Base-by-base conservation (phyloP, 2,329 filamentous ascomycete genomes). In the Epichloe typhina region DNA sequence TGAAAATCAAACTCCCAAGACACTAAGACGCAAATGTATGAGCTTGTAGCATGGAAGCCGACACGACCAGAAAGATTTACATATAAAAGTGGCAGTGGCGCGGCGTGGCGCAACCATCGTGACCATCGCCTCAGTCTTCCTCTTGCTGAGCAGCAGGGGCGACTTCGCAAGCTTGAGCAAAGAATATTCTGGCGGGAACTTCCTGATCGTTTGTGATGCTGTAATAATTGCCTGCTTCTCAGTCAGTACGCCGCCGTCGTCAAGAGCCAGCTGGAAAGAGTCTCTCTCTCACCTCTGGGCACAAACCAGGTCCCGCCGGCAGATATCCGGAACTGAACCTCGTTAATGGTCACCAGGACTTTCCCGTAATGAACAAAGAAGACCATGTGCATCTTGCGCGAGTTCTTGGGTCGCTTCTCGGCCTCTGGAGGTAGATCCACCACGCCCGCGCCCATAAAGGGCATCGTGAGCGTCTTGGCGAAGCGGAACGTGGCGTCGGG, bases 251-350 rank as follows among this genome's bases (percentile, higher is more conserved):
- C 23, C 2, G 37, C 12, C 21, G 37, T 6, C 13, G 8, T 31
- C 26, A 15, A 42, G n/a, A 17, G 13, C 3, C n/a, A 38, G n/a
- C 4, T n/a, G 21, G 13, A 47, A 7, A 45, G 5, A 19, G 37
- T 12, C 21, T 8, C 84, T 12, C 21, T 9, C 84, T 74, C 69
- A 96, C 91, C 91, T 80, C 91, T 80, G 23, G 93, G 93, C 54
- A 98, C 90, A 66, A 95, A 90, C 77, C 88, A 97, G 66, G 90
- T 85, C 49, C 91, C 91, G 40, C 91, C 90, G 58, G 86, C 88
- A 38, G 83, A 82, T 56, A 95, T 89, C 51, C 84, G 82, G 64
- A 98, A 97, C 54, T 76, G 72, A 23, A 78, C 84, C 56, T 86
- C 79, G 56, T 85, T 81, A 46, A 95, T 79, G 31, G 81, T 85